A percentile compares a stretch with the other conserved stretches of the same genome.
Evolutionary conservation across 345 rosid genomes (phyloP).

Genomic region (Acer campestre): DNA sequence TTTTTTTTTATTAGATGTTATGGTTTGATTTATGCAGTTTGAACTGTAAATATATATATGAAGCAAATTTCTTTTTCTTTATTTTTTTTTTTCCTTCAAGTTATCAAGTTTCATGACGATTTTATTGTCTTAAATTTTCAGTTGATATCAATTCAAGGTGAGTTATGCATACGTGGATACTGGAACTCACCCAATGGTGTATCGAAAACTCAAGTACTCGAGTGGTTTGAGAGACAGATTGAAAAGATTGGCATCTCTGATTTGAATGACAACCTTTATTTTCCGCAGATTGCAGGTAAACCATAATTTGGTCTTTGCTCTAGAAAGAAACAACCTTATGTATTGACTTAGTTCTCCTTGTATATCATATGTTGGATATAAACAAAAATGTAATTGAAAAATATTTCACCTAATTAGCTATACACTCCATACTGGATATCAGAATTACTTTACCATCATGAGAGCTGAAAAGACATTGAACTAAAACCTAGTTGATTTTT

Average conservation of each 20-base stretch:
- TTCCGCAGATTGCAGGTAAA: constrained; percentile 69
- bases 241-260: constrained; percentile 63
- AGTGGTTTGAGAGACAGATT: constrained; percentile 64
- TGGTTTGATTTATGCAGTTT: neutral
- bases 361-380: neutral
- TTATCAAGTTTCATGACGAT: neutral
- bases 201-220: constrained; percentile 44
- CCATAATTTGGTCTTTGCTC: neutral
- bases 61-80: neutral
- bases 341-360: neutral
- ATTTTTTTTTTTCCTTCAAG: constrained; percentile 8
- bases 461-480: neutral
- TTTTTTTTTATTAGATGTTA: neutral
- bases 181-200: constrained; percentile 65
- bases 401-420: neutral
- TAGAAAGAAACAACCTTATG: neutral
- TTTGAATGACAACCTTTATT: constrained; percentile 69
- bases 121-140: constrained; percentile 25
- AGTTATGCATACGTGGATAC: constrained; percentile 84
- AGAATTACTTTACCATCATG: neutral
- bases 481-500: neutral
- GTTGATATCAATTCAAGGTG: constrained; percentile 60
- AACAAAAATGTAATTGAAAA: neutral
- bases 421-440: neutral
- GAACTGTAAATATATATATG: neutral